Conservation (phyloP, 2,329 filamentous ascomycete species). For the Xylaria hypoxylon region DNA sequence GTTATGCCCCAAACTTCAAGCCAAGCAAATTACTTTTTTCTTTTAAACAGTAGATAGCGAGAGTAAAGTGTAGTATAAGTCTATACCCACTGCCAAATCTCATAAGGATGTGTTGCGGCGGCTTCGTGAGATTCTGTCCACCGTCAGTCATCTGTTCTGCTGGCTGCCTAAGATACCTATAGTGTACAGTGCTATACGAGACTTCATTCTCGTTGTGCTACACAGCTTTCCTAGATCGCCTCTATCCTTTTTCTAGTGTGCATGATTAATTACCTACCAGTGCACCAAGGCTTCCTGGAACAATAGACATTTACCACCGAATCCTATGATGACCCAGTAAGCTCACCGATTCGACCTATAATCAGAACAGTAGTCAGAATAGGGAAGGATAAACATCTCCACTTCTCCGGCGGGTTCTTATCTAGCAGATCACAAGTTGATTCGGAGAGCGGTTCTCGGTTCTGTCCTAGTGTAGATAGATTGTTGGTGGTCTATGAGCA, state of each 20-base stretch:
- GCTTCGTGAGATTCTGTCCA: background rate
- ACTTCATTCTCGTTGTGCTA: background rate
- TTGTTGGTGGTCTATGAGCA: background rate
- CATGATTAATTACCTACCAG: background rate
- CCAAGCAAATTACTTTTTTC: no score
- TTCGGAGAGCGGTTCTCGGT: conserved; percentile 24
- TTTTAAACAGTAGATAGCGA: background rate
- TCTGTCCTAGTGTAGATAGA: background rate
- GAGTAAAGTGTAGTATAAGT: background rate
- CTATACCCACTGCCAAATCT: background rate
- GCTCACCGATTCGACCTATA: conserved; percentile 16
- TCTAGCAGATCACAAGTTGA: conserved; percentile 27
- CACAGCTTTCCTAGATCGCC: background rate
- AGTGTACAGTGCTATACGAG: background rate
- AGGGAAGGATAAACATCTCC: background rate
- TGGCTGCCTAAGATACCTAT: background rate
- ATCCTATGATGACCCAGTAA: conserved; percentile 28
- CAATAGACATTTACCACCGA: background rate
- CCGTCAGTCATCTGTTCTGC: background rate
- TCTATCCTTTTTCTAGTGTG: background rate
- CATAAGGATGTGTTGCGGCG: background rate
- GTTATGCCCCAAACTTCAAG: no score
- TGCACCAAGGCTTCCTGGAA: background rate
- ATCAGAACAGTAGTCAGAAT: conserved; percentile 3
- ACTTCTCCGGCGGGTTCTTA: background rate